phyloP scores from a whole-genome alignment of 129 eudicot genomes.

The Logfia minima region DNA sequence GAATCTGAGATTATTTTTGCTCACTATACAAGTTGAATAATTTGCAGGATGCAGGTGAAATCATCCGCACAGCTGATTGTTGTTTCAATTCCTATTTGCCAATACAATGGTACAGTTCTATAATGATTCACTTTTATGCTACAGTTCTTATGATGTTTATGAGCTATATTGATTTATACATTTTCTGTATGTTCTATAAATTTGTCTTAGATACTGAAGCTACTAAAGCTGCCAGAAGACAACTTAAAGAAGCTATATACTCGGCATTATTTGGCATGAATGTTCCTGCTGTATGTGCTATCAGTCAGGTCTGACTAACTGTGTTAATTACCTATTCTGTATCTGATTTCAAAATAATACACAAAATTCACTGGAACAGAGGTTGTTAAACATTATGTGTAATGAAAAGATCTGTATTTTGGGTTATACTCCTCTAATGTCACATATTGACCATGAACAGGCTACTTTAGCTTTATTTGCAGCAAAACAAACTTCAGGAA shows the following conservation, averaged over 20 bases:
- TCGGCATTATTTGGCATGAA: conserved; percentile 81
- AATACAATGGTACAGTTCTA: conserved; percentile 70
- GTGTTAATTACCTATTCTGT: neutral
- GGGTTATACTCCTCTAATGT: conserved; percentile 22
- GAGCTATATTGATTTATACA: neutral
- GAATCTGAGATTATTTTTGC: neutral
- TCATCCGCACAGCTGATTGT: conserved; percentile 75
- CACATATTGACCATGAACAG: conserved; percentile 42
- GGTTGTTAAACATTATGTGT: neutral
- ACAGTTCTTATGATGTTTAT: neutral
- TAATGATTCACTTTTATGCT: neutral
- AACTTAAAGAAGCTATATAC: conserved; percentile 79
- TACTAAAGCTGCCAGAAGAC: conserved; percentile 81
- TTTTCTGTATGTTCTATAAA: neutral
- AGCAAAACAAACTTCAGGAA: conserved; percentile 82
- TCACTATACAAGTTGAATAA: neutral
- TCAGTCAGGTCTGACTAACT: conserved; percentile 66
- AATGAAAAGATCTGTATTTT: neutral
- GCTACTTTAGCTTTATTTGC: conserved; percentile 91
- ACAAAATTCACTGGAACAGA: neutral
- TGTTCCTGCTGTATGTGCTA: conserved; percentile 95
- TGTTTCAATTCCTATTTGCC: conserved; percentile 81
- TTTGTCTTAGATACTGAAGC: conserved; percentile 75
- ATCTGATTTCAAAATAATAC: neutral
- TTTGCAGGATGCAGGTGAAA: conserved; percentile 95